These are phyloP conservation scores for Mycena capillaripes DNA, from an alignment of 768 basidiomycete species.

Conservation along the genomic window DNA sequence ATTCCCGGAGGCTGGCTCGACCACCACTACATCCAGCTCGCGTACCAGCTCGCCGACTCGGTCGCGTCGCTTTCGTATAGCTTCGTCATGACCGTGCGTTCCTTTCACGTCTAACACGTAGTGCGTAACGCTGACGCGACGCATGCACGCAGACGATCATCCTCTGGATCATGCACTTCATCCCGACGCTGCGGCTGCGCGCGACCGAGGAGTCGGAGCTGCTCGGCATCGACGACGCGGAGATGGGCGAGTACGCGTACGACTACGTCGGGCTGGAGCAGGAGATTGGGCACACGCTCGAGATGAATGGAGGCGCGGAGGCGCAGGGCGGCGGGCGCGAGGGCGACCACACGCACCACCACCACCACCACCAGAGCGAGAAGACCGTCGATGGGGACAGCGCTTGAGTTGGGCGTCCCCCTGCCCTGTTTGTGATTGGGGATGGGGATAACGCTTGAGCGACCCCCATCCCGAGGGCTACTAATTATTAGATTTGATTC, in stretches of 20 bases:
- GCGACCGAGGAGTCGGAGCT: constrained; percentile 75
- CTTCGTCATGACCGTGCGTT: constrained; percentile 80
- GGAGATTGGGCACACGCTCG: constrained; percentile 58
- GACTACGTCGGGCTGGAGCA: constrained; percentile 87
- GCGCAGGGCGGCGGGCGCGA: constrained; percentile 33
- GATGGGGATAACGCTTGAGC: not conserved
- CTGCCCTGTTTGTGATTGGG: not conserved
- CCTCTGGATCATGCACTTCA: constrained; percentile 89
- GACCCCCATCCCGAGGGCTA: not conserved
- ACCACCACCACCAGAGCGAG: constrained; percentile 4
- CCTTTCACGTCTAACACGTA: not conserved
- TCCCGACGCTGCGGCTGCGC: constrained; percentile 85
- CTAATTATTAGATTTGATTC: not conserved
- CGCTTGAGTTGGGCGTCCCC: not conserved
- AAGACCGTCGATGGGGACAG: constrained; percentile 28
- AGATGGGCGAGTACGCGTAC: constrained; percentile 93
- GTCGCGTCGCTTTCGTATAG: constrained; percentile 75
- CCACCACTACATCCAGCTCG: constrained; percentile 85
- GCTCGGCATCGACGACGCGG: constrained; percentile 89
- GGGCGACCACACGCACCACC: constrained; percentile 31
- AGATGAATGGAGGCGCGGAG: constrained; percentile 35
- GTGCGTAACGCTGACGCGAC: not conserved
- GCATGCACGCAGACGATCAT: constrained; percentile 71
- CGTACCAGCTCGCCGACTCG: constrained; percentile 87
- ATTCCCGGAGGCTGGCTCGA: constrained; percentile 92